These are phyloP conservation scores for Neofusicoccum parvum DNA, from an alignment of 2,329 filamentous ascomycete genomes.

Conservation along the genomic window DNA sequence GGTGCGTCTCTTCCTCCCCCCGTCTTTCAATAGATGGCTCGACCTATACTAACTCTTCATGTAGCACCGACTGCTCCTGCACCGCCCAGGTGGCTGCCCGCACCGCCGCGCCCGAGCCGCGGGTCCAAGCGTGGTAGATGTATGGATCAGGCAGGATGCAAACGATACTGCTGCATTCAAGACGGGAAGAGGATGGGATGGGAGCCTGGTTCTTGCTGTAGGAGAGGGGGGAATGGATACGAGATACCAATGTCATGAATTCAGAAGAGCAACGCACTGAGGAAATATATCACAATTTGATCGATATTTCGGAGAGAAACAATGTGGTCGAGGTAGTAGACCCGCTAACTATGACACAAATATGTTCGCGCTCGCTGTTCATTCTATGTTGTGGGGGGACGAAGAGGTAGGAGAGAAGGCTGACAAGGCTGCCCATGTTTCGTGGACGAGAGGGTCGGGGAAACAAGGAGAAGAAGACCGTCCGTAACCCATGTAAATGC, in stretches of 20 bases:
- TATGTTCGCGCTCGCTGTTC: background rate
- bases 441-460: background rate
- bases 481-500: conserved; percentile 7
- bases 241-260: too few relatives aligned
- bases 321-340: background rate
- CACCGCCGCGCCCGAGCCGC: background rate
- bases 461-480: background rate
- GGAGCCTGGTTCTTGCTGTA: too few relatives aligned
- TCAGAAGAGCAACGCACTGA: too few relatives aligned
- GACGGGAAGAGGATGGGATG: too few relatives aligned
- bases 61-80: background rate
- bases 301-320: background rate
- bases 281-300: background rate
- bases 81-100: background rate
- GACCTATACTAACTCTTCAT: too few relatives aligned
- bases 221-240: too few relatives aligned
- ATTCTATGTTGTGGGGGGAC: background rate
- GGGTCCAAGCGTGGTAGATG: background rate
- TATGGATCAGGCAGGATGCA: too few relatives aligned
- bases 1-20: background rate
- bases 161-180: too few relatives aligned
- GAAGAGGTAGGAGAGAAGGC: background rate
- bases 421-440: background rate
- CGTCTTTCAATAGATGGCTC: too few relatives aligned
- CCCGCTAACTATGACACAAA: background rate